These are phyloP conservation scores for Cornus suecica DNA, from an alignment of 148 eudicot genomes.

Conservation along the genomic window DNA sequence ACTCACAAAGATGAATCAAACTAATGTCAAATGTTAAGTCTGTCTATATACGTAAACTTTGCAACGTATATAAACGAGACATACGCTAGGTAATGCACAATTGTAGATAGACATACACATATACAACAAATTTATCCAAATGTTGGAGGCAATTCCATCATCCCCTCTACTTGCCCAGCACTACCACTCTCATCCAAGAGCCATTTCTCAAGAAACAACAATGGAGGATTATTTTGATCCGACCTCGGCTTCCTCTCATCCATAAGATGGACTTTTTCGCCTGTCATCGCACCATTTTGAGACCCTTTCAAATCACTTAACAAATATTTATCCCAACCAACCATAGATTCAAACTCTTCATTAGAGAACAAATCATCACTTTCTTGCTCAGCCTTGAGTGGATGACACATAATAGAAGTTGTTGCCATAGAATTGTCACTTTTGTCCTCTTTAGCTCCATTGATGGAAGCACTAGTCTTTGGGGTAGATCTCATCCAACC, in stretches of 20 bases:
- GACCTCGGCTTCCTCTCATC: slow-evolving; percentile 19
- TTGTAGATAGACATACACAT: background rate
- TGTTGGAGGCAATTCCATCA: slow-evolving; percentile 60
- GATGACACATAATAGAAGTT: background rate
- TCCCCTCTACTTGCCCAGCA: slow-evolving; percentile 50
- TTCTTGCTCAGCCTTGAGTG: slow-evolving; percentile 16
- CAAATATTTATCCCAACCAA: slow-evolving; percentile 26
- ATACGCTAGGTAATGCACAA: no score
- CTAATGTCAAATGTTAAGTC: no score
- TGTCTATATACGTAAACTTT: no score
- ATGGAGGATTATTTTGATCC: slow-evolving; percentile 44
- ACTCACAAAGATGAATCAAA: slow-evolving; percentile 2
- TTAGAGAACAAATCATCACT: slow-evolving; percentile 14
- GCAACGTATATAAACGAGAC: no score
- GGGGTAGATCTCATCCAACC: slow-evolving; percentile 86
- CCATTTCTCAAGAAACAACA: slow-evolving; percentile 79
- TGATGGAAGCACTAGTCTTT: slow-evolving; percentile 9
- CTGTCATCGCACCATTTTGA: slow-evolving; percentile 8
- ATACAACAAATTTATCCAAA: slow-evolving; percentile 24
- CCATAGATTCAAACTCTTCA: slow-evolving; percentile 36
- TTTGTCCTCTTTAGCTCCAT: background rate
- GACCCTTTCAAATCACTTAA: slow-evolving; percentile 25
- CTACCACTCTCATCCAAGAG: slow-evolving; percentile 60
- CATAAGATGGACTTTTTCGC: background rate
- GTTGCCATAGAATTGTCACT: background rate